phyloP scores from a whole-genome alignment of 371 early-diverging fungal species.

The Basidiobolus meristosporus region DNA sequence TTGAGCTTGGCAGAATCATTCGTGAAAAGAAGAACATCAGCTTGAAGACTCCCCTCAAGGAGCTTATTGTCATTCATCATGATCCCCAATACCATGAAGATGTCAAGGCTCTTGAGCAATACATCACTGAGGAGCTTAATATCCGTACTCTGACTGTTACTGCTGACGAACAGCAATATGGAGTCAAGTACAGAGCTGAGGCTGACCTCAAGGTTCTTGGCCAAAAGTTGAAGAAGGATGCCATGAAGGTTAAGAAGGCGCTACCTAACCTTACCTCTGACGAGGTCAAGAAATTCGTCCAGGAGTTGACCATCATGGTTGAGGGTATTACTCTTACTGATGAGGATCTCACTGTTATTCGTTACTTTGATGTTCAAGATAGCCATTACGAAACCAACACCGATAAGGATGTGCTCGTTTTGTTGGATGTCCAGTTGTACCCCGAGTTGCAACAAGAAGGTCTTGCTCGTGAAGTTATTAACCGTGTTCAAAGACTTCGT shows the following conservation, averaged over 20 bases:
- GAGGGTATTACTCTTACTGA: conserved; percentile 63
- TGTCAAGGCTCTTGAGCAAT: conserved; percentile 54
- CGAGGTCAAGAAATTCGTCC: conserved; percentile 65
- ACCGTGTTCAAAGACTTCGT: conserved; percentile 94
- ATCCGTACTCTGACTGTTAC: conserved; percentile 72
- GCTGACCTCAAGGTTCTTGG: conserved; percentile 86
- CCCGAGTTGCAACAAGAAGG: conserved; percentile 81
- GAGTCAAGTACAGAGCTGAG: conserved; percentile 77
- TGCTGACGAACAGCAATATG: conserved; percentile 76
- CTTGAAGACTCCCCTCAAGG: conserved; percentile 93
- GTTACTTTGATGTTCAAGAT: conserved; percentile 51
- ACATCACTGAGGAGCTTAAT: conserved; percentile 91
- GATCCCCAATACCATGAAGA: conserved; percentile 80
- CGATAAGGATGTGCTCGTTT: conserved; percentile 72
- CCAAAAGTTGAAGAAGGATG: conserved; percentile 74
- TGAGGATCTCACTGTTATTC: conserved; percentile 63
- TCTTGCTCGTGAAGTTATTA: conserved; percentile 91
- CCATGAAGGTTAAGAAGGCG: conserved; percentile 74
- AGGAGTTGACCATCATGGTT: conserved; percentile 40
- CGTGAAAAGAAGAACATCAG: conserved; percentile 91
- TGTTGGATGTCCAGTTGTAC: conserved; percentile 74
- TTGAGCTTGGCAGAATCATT: conserved; percentile 87
- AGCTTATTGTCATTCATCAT: conserved; percentile 81
- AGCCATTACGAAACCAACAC: conserved; percentile 51
- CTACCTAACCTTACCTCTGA: conserved; percentile 55